phyloP scores from a whole-genome alignment of 768 basidiomycete genomes.

The Scleroderma citrinum region DNA sequence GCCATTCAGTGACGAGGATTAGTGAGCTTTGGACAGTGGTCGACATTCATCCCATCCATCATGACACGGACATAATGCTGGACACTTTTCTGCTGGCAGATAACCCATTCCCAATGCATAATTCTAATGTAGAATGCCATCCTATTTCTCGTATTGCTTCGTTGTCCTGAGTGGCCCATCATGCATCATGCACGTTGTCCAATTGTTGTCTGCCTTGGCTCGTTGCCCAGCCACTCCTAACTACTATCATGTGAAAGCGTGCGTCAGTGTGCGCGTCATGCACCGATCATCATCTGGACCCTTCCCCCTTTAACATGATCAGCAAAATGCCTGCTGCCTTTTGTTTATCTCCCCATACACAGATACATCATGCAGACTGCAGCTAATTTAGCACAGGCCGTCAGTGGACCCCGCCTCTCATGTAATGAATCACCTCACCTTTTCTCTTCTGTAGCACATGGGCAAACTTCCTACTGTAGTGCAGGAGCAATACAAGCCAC shows the following conservation, averaged over 20 bases:
- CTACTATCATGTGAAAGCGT: neutral
- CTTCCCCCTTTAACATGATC: neutral
- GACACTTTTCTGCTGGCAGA: slow-evolving; percentile 21
- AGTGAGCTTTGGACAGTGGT: neutral
- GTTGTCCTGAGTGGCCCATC: slow-evolving; percentile 2
- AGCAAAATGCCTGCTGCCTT: neutral
- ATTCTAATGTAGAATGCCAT: slow-evolving; percentile 26
- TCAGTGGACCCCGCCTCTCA: slow-evolving; percentile 7
- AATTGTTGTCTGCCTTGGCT: neutral
- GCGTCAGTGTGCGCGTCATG: slow-evolving; percentile 1
- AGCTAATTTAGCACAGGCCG: slow-evolving; percentile 24
- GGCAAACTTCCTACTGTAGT: slow-evolving; percentile 36
- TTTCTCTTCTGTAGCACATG: slow-evolving; percentile 23
- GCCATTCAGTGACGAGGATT: slow-evolving; percentile 12
- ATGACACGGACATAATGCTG: slow-evolving; percentile 19
- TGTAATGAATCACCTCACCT: neutral
- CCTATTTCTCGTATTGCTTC: slow-evolving; percentile 13
- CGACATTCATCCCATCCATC: neutral
- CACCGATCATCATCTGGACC: neutral
- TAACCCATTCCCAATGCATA: slow-evolving; percentile 22
- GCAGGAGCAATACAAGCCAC: slow-evolving; percentile 40
- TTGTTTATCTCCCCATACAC: neutral
- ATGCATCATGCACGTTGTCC: neutral
- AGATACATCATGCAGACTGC: slow-evolving; percentile 22
- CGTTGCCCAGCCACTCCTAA: neutral